Conservation (phyloP, 768 basidiomycete species). For the Rhodotorula paludigena region DNA sequence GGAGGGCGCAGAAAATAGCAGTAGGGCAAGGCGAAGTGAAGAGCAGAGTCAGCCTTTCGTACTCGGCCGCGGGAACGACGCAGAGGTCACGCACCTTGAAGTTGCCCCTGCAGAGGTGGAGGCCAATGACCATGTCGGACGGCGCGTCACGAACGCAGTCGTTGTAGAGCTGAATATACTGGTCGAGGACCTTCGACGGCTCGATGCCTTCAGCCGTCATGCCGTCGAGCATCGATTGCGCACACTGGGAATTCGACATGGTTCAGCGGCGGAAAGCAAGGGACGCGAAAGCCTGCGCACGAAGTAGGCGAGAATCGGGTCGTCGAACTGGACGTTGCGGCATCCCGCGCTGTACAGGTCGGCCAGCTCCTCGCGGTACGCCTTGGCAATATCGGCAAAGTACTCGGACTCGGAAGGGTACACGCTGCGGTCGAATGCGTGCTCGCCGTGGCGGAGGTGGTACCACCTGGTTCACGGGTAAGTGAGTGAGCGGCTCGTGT, state of each 20-base stretch:
- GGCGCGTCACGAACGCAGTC: conserved; percentile 41
- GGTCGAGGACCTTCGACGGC: conserved; percentile 61
- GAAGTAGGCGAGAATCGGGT: conserved; percentile 59
- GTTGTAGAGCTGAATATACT: conserved; percentile 61
- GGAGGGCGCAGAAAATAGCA: no score
- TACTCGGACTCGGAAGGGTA: conserved; percentile 61
- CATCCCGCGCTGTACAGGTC: conserved; percentile 53
- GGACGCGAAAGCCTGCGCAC: conserved; percentile 58
- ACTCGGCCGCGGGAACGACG: no score
- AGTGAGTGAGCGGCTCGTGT: not conserved
- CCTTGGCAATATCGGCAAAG: conserved; percentile 54
- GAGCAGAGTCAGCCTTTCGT: no score
- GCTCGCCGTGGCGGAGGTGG: conserved; percentile 42
- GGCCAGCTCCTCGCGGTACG: conserved; percentile 53
- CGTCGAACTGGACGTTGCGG: conserved; percentile 53
- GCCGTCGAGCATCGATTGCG: conserved; percentile 55
- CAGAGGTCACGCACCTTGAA: conserved; percentile 4
- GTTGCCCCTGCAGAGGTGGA: conserved; percentile 44
- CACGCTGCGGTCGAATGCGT: conserved; percentile 50
- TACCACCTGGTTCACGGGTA: conserved; percentile 22
- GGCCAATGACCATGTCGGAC: conserved; percentile 42
- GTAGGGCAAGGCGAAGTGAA: no score
- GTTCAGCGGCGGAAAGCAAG: conserved; percentile 59
- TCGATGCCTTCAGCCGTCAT: conserved; percentile 63
- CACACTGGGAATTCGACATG: conserved; percentile 51